phyloP scores from a whole-genome alignment of 2,329 filamentous ascomycete species.

The Fonsecaea pedrosoi region DNA sequence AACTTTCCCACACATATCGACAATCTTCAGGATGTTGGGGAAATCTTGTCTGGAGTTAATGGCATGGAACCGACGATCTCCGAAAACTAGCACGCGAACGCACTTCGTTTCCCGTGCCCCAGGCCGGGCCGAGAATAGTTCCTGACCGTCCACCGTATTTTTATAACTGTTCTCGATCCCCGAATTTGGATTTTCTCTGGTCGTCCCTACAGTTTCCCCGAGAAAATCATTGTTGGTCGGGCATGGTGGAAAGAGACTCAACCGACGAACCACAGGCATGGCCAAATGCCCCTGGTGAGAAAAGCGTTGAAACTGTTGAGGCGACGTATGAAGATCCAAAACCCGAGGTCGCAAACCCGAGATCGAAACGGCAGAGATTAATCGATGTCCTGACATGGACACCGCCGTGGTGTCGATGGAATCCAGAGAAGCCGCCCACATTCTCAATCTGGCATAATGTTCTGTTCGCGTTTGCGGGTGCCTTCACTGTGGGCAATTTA shows the following conservation, averaged over 20 bases:
- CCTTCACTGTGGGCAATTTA: slow-evolving; percentile 78
- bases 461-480: slow-evolving; percentile 48
- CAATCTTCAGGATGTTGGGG: not conserved
- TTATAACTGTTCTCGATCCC: not conserved
- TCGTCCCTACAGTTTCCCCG: not conserved
- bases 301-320: slow-evolving; percentile 18
- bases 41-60: slow-evolving; percentile 4
- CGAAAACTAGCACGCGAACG: slow-evolving; percentile 4
- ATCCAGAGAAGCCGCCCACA: slow-evolving; percentile 68
- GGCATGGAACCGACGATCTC: slow-evolving; percentile 15
- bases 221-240: not conserved
- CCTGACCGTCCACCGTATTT: slow-evolving; percentile 7
- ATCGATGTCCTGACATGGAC: slow-evolving; percentile 55
- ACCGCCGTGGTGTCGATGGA: slow-evolving; percentile 71
- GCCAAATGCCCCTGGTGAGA: slow-evolving; percentile 10
- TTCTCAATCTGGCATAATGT: slow-evolving; percentile 74
- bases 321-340: slow-evolving; percentile 20
- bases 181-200: not conserved
- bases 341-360: slow-evolving; percentile 1
- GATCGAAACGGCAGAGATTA: slow-evolving; percentile 15
- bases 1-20: not conserved
- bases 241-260: slow-evolving; percentile 30
- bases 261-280: slow-evolving; percentile 13
- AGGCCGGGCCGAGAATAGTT: not conserved
- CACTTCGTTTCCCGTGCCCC: not conserved